Base-by-base conservation (phyloP, 257 asterid genomes). In the Rubia yunnanensis region DNA sequence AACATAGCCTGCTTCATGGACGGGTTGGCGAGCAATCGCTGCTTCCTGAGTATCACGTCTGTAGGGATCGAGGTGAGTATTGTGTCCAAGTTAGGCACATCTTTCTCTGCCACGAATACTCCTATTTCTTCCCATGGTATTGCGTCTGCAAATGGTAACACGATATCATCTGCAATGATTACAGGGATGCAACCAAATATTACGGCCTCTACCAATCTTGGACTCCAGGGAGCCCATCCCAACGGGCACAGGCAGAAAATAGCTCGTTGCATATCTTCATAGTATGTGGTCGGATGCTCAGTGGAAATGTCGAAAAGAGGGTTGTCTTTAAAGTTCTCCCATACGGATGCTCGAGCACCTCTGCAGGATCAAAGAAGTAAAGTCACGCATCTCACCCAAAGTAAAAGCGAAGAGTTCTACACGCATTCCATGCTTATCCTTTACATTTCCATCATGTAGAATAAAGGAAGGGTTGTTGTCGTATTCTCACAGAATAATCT, bases 221-320 rank as follows among this genome's bases (percentile, higher is more conserved):
- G 98, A 73, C 98, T 88, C 96, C 98, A 91, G 20, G 98, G 98
- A n/a, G 98, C 95, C 98, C 98, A 91, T 18, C 98, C 98, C 18
- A 91, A 89, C 0, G 98, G 98, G 54, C 98, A 91, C 69, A 91
- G 74, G 60, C 98, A 91, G 72, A 91, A 91, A 56, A 88, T 73
- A 9, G 96, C 88, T 46, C 98, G 74, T 76, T 88, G 98, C 95
- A 88, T 88, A 74, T 91, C 98, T 76, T 88, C 95, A 10, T 91
- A 88, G 81, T 91, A 91, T 5, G 96, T 86, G 0, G 86, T 79
- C 20, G 96, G 96, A 80, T 88, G 98, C 63, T 91, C 96, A 0
- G 92, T 91, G 10, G 95, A 88, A 63, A 91, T 86, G 73, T 91
- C 96, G 13, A 91, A 91, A 20, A 86, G 81, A 7, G 95, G 94